Conservation (phyloP, 352 stramenopile genomes). For the Pythium insidiosum region DNA sequence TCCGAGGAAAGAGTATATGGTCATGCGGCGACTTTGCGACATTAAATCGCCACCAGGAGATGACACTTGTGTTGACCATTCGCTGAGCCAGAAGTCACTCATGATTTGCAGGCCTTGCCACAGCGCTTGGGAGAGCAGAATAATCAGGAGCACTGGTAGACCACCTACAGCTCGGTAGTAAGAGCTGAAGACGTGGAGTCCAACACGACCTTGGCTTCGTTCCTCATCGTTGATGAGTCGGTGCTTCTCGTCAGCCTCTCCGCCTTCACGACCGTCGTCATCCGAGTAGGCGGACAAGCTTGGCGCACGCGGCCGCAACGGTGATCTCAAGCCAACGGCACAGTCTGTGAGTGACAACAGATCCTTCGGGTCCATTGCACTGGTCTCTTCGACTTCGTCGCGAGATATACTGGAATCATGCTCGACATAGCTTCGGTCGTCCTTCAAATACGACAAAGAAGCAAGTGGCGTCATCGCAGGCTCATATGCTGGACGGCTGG, state of each 20-base stretch:
- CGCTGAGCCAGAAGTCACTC: conserved; percentile 88
- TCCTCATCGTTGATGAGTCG: conserved; percentile 18
- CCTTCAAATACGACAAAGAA: background rate
- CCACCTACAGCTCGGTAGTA: conserved; percentile 36
- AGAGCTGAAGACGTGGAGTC: conserved; percentile 18
- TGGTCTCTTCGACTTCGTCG: background rate
- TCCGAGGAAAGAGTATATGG: too few species aligned
- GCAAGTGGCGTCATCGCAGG: conserved; percentile 1
- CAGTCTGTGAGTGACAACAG: background rate
- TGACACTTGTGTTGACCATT: too few species aligned
- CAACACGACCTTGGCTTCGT: conserved; percentile 20
- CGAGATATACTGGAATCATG: background rate
- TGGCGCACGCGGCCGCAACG: background rate
- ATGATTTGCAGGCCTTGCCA: conserved; percentile 75
- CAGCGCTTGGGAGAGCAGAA: conserved; percentile 46
- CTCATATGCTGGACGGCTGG: background rate
- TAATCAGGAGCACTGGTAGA: conserved; percentile 18
- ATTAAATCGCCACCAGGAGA: too few species aligned
- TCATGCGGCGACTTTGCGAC: too few species aligned
- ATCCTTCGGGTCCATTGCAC: background rate
- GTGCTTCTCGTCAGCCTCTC: background rate
- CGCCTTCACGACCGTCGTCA: background rate
- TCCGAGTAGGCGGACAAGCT: background rate
- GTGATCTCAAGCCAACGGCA: background rate
- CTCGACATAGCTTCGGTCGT: too few species aligned